phyloP scores from a whole-genome alignment of 2,329 filamentous ascomycete genomes.

The Neopestalotiopsis sp. region DNA sequence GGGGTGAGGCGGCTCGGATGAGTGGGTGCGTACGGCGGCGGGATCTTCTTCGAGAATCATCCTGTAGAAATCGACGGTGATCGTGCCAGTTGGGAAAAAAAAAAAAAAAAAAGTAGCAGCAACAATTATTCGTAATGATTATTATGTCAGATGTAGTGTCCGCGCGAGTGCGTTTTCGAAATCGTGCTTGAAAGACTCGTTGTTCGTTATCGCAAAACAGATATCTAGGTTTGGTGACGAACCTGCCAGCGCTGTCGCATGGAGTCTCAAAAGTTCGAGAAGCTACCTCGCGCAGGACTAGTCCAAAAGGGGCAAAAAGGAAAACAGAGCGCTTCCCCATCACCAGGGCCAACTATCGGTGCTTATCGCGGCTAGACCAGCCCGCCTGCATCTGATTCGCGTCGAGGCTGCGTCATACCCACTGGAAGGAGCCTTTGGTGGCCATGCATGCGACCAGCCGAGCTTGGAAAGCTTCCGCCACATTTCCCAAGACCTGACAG shows the following conservation, averaged over 20 bases:
- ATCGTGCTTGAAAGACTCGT: not conserved
- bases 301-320: slow-evolving; percentile 18
- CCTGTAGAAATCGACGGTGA: slow-evolving; percentile 42
- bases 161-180: not conserved
- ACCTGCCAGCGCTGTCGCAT: not conserved
- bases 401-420: slow-evolving; percentile 28
- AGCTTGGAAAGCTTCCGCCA: slow-evolving; percentile 24
- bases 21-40: slow-evolving; percentile 66
- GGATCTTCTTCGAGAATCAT: slow-evolving; percentile 97
- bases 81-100: not conserved
- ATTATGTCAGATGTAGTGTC: not conserved
- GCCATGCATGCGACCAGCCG: not conserved
- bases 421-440: slow-evolving; percentile 16
- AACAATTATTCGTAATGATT: not conserved
- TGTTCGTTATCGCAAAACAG: not conserved
- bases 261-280: slow-evolving; percentile 1
- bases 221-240: not conserved
- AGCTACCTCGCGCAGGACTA: slow-evolving; percentile 24
- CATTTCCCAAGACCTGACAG: slow-evolving; percentile 15
- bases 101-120: not conserved
- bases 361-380: slow-evolving; percentile 12
- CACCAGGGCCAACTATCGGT: slow-evolving; percentile 34
- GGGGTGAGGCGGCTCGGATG: slow-evolving; percentile 15
- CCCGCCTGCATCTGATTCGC: not conserved
- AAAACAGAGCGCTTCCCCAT: slow-evolving; percentile 30